Evolutionary conservation across 2,329 filamentous ascomycete genomes (phyloP).

Genomic region (Xylariaceae sp.): DNA sequence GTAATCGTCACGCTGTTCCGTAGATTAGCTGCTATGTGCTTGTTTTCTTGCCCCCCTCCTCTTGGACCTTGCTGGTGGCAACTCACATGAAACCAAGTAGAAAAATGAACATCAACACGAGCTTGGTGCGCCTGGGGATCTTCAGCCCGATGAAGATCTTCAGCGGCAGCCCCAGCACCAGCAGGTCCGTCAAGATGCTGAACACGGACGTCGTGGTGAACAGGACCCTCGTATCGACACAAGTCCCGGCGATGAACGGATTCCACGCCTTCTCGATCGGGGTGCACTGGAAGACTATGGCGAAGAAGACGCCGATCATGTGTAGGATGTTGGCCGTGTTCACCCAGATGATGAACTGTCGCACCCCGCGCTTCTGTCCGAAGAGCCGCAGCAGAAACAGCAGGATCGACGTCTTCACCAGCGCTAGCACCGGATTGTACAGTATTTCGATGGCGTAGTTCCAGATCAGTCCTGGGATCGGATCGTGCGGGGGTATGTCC

Average conservation of each 20-base stretch:
- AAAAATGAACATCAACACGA: slow-evolving; percentile 45
- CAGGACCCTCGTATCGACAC: slow-evolving; percentile 37
- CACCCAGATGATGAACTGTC: slow-evolving; percentile 36
- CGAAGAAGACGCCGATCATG: slow-evolving; percentile 33
- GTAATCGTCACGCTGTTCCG: slow-evolving; percentile 39
- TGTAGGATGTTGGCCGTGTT: slow-evolving; percentile 39
- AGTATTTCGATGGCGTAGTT: slow-evolving; percentile 44
- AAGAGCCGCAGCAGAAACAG: slow-evolving; percentile 49
- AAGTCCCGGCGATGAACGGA: slow-evolving; percentile 26
- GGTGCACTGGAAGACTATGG: slow-evolving; percentile 45
- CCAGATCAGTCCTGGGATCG: slow-evolving; percentile 31
- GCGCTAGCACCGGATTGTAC: slow-evolving; percentile 50
- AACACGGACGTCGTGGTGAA: slow-evolving; percentile 41
- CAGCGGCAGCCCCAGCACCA: slow-evolving; percentile 44
- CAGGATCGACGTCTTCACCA: slow-evolving; percentile 49
- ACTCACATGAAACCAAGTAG: slow-evolving; percentile 38
- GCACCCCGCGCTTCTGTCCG: slow-evolving; percentile 40
- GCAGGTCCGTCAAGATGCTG: slow-evolving; percentile 46
- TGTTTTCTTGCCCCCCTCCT: slow-evolving; percentile 24
- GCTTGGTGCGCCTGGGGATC: slow-evolving; percentile 42
- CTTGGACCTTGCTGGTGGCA: slow-evolving; percentile 13
- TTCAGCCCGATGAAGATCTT: slow-evolving; percentile 45
- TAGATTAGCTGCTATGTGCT: neutral
- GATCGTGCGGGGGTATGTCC: slow-evolving; percentile 28
- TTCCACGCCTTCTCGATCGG: slow-evolving; percentile 42